These are phyloP conservation scores for Ophiostoma sp. DNA, from an alignment of 2,329 filamentous ascomycete species.

Conservation along the genomic window DNA sequence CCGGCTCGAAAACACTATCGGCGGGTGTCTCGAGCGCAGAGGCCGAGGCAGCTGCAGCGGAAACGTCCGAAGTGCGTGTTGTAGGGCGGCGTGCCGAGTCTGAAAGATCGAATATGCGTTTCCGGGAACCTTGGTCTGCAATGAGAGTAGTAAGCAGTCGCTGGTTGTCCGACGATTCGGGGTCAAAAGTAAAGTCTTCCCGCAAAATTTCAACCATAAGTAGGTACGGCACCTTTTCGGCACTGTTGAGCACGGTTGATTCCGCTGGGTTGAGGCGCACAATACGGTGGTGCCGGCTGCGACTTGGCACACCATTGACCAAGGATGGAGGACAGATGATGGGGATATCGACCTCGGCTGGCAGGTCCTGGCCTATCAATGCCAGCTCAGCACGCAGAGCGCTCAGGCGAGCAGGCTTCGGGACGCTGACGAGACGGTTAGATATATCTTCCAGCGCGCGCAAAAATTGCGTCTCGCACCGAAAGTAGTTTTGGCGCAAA, in stretches of 20 bases:
- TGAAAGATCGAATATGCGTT: conserved; percentile 62
- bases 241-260: conserved; percentile 78
- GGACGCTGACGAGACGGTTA: conserved; percentile 74
- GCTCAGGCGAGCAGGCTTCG: conserved; percentile 74
- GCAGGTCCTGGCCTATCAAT: conserved; percentile 72
- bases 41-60: conserved; percentile 18
- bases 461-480: conserved; percentile 73
- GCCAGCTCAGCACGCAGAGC: conserved; percentile 75
- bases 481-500: conserved; percentile 75
- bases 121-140: conserved; percentile 51
- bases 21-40: conserved; percentile 40
- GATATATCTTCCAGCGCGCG: conserved; percentile 78
- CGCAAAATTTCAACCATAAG: conserved; percentile 78
- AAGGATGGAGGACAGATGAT: conserved; percentile 73
- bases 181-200: conserved; percentile 79
- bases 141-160: conserved; percentile 56
- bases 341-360: conserved; percentile 78
- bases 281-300: conserved; percentile 74
- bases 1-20: conserved; percentile 81
- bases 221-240: conserved; percentile 78
- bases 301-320: conserved; percentile 65
- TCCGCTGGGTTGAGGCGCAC: conserved; percentile 79
- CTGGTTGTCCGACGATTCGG: conserved; percentile 66
- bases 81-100: conserved; percentile 52
- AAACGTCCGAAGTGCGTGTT: conserved; percentile 21